phyloP scores from a whole-genome alignment of 208 protist genomes.

The Trypanosomatidae sp. region DNA sequence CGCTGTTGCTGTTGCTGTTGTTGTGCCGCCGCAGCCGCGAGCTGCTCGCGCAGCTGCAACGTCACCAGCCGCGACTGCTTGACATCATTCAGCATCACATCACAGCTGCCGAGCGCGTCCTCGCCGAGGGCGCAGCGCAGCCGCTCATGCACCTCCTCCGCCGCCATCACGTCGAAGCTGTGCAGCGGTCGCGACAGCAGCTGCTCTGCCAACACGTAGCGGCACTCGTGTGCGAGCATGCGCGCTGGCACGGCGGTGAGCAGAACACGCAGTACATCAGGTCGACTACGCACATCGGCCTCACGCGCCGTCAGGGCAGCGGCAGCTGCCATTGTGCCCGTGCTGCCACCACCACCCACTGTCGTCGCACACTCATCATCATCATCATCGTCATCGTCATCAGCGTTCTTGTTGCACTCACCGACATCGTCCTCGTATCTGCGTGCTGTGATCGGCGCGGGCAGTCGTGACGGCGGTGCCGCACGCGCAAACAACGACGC shows the following conservation, averaged over 20 bases:
- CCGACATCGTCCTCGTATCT: neutral
- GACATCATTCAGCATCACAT: constrained; percentile 78
- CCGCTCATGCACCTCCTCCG: constrained; percentile 80
- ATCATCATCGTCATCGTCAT: constrained; percentile 1
- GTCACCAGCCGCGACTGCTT: constrained; percentile 65
- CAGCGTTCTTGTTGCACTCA: neutral
- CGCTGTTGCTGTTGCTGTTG: too few species aligned
- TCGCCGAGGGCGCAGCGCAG: constrained; percentile 78
- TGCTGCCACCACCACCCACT: constrained; percentile 1
- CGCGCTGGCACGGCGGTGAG: constrained; percentile 53
- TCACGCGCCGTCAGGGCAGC: neutral
- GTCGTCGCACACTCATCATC: constrained; percentile 1
- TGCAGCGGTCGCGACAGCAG: constrained; percentile 56
- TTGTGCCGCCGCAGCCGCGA: neutral
- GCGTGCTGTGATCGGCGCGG: too few species aligned
- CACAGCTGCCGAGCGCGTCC: constrained; percentile 44
- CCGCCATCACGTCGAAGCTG: constrained; percentile 64
- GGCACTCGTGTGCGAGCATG: constrained; percentile 62
- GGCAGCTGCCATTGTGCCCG: neutral
- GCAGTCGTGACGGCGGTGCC: too few species aligned
- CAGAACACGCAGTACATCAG: constrained; percentile 67
- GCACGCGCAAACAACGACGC: too few species aligned
- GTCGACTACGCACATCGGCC: constrained; percentile 13
- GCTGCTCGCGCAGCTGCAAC: constrained; percentile 33
- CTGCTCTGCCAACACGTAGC: constrained; percentile 43